A percentile compares a stretch with the other conserved stretches of the same genome.
These are phyloP conservation scores for Aspergillus pseudotamarii DNA, from an alignment of 2,329 filamentous ascomycete species.

Conservation along the genomic window DNA sequence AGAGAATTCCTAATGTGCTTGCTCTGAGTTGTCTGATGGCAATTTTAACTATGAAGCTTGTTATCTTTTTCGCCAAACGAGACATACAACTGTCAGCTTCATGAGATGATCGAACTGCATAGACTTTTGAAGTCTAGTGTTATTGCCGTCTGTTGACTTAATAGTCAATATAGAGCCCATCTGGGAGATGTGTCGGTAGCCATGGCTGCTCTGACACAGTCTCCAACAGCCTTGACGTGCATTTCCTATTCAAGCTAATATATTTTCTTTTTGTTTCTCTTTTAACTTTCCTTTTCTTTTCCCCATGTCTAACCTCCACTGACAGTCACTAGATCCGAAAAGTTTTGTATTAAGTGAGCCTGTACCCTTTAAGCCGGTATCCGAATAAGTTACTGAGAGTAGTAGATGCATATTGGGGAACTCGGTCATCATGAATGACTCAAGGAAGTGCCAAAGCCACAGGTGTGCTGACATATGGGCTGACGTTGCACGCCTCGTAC, in stretches of 20 bases:
- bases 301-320: background rate
- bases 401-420: background rate
- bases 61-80: background rate
- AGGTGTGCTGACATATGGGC: background rate
- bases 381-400: background rate
- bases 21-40: background rate
- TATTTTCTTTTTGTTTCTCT: background rate
- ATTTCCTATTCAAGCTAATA: background rate
- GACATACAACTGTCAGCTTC: background rate
- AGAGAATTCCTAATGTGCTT: background rate
- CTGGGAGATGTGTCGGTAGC: background rate
- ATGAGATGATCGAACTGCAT: background rate
- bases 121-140: background rate
- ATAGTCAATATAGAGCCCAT: background rate
- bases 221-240: background rate
- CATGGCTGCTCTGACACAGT: background rate
- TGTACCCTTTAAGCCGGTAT: background rate
- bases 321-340: background rate
- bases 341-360: background rate
- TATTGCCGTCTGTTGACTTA: background rate
- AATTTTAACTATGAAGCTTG: background rate
- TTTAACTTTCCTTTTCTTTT: background rate
- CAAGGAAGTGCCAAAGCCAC: background rate
- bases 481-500: background rate
- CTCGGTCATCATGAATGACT: background rate